phyloP scores from a whole-genome alignment of 2,329 filamentous ascomycete species.

The Penicillium sp. region DNA sequence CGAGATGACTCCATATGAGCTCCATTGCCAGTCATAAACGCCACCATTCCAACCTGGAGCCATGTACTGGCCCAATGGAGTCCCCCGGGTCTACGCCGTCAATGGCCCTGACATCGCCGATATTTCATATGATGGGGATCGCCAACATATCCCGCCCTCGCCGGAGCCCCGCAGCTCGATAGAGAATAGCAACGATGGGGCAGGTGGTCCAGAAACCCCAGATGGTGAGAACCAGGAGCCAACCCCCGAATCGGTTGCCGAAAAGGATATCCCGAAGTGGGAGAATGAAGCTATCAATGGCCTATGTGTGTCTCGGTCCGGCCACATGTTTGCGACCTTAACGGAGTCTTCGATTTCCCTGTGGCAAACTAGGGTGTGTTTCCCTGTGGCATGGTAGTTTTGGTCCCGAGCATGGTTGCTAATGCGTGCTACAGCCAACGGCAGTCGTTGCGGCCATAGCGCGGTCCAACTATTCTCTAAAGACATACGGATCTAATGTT shows the following conservation, averaged over 20 bases:
- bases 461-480: conserved; percentile 76
- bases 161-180: conserved; percentile 26
- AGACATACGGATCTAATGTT: conserved; percentile 81
- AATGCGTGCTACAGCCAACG: conserved; percentile 63
- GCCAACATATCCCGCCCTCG: conserved; percentile 11
- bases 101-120: conserved; percentile 43
- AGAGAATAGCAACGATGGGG: conserved; percentile 23
- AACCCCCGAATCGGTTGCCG: conserved; percentile 21
- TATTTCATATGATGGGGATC: conserved; percentile 27
- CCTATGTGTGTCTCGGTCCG: conserved; percentile 73
- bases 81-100: conserved; percentile 50
- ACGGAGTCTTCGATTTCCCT: conserved; percentile 83
- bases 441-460: conserved; percentile 83
- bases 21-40: conserved; percentile 24
- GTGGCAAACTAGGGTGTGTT: conserved; percentile 87
- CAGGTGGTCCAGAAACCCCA: background rate
- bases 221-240: conserved; percentile 1
- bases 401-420: conserved; percentile 24
- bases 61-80: conserved; percentile 54
- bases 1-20: conserved; percentile 43
- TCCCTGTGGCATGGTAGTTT: background rate
- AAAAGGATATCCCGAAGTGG: conserved; percentile 35
- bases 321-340: conserved; percentile 83
- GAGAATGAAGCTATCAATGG: conserved; percentile 69
- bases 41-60: conserved; percentile 31